These are phyloP conservation scores for Coprinopsis strossmayeri DNA, from an alignment of 768 basidiomycete species.

Conservation along the genomic window DNA sequence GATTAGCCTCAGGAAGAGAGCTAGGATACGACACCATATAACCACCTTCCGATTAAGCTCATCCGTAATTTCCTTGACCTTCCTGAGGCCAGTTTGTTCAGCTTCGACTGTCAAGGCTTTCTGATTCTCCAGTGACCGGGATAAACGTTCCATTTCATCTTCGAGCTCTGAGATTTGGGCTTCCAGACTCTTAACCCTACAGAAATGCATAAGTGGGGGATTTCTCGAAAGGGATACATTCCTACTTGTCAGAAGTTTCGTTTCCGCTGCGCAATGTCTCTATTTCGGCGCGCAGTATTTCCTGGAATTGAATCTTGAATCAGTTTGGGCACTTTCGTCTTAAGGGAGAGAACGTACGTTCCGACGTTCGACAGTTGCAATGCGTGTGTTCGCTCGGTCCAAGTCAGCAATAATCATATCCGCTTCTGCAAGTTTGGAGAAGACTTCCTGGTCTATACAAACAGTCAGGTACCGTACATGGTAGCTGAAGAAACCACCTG, in stretches of 20 bases:
- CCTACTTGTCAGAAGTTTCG: constrained; percentile 64
- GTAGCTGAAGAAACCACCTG: constrained; percentile 17
- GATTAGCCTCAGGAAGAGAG: not conserved
- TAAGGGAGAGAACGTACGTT: constrained; percentile 61
- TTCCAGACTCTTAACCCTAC: constrained; percentile 68
- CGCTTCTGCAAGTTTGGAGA: constrained; percentile 84
- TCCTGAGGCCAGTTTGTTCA: constrained; percentile 43
- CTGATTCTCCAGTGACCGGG: constrained; percentile 59
- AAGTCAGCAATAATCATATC: constrained; percentile 95
- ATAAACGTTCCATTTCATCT: constrained; percentile 63
- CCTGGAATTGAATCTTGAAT: constrained; percentile 41
- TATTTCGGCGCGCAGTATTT: constrained; percentile 92
- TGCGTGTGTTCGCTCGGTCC: constrained; percentile 90
- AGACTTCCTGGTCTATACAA: constrained; percentile 77
- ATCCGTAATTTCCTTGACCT: constrained; percentile 51
- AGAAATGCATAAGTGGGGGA: constrained; percentile 4
- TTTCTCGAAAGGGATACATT: not conserved
- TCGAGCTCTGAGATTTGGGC: constrained; percentile 71
- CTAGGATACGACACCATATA: constrained; percentile 1
- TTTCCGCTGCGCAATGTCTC: constrained; percentile 80
- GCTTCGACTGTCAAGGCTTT: constrained; percentile 39
- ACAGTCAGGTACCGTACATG: not conserved
- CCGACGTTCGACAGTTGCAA: constrained; percentile 86
- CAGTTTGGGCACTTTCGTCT: not conserved
- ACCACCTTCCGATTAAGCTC: constrained; percentile 52